Base-by-base conservation (phyloP, 108 stramenopile species). In the Fragilariopsis cylindrus region DNA sequence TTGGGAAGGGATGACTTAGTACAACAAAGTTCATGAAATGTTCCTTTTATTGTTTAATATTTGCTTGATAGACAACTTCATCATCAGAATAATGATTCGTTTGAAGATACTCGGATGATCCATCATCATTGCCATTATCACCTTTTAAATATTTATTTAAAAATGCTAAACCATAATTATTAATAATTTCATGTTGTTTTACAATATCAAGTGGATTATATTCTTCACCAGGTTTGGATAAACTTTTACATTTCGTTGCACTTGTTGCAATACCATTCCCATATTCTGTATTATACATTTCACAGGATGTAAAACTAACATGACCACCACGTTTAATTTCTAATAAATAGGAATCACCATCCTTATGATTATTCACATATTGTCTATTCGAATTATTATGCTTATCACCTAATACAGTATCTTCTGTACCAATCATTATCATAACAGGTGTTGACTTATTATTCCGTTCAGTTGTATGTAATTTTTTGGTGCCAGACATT, bases 251-350 rank as follows among this genome's bases (percentile, higher is more conserved):
- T 13, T 5, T 45, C 47, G 3, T 46, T 1, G 44, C 4, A 21
- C 11, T 65, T 65, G 65, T n/a, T 2, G 15, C 52, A 53, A 65
- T 65, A 12, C 65, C 65, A 45, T 65, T 65, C 11, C 65, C 65
- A 41, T 65, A 65, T 46, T 65, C 47, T 13, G 44, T 42, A 65
- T 65, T 45, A 16, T 65, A 65, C 13, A 65, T 42, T n/a, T 65
- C 65, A 45, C 65, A 65, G 5, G 65, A 65, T 5, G 65, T 65
- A 65, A 65, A 65, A 13, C 65, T 65, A 19, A 65, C 65, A 41
- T 65, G 65, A 4, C 65, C 65, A 11, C 65, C 65, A 12, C 65
- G 65, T 42, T 47, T 18, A 42, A 65, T 42, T 13, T 65, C 65
- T 45, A 65, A 41, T 45, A 65, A 42, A 13, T 65, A 65, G n/a